A percentile compares a stretch with the other conserved stretches of the same genome.
Evolutionary conservation across 2,329 filamentous ascomycete genomes (phyloP).

Genomic region (Phaeosphaeria sp.): DNA sequence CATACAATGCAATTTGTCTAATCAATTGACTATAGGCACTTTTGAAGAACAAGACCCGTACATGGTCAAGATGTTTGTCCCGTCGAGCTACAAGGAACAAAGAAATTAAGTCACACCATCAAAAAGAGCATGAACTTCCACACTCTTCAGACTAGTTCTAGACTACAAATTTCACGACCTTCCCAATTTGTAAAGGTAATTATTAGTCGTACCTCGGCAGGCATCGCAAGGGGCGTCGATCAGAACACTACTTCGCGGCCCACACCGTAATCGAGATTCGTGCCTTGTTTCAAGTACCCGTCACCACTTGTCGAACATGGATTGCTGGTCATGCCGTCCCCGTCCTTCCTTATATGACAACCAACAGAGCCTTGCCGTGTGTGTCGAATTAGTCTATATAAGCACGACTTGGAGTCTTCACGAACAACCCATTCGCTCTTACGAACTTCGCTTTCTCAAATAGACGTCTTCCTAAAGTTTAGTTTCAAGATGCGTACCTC

Average conservation of each 20-base stretch:
- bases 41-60: too few species aligned
- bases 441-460: not conserved
- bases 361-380: not conserved
- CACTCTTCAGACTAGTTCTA: too few species aligned
- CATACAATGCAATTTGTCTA: too few species aligned
- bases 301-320: not conserved
- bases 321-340: not conserved
- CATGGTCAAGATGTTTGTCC: not conserved
- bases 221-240: not conserved
- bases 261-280: not conserved
- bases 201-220: too few species aligned
- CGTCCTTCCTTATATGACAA: not conserved
- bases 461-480: not conserved
- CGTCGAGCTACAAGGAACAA: not conserved
- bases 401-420: not conserved
- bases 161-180: not conserved
- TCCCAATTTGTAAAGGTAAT: not conserved
- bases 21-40: too few species aligned
- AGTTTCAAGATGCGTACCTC: conserved; percentile 15
- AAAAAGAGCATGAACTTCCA: not conserved
- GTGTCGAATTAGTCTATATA: not conserved
- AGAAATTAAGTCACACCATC: not conserved
- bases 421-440: not conserved
- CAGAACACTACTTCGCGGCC: not conserved
- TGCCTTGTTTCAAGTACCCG: not conserved